Base-by-base conservation (phyloP, 1,139 yeast genomes). In the Sugiyamaella grinbergsii region DNA sequence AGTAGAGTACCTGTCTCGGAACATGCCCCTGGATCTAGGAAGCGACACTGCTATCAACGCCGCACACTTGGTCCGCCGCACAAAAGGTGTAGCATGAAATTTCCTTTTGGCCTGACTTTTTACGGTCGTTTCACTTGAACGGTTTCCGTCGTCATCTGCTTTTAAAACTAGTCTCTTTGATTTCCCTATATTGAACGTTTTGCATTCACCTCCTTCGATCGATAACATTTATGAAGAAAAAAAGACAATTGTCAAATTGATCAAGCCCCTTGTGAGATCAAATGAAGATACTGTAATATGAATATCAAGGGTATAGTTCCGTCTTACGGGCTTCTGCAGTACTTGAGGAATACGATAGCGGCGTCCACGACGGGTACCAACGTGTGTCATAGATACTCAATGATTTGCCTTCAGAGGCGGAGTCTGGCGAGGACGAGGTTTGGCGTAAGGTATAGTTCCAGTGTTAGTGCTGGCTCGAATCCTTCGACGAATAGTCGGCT, bases 241-340 rank as follows among this genome's bases (percentile, higher is more conserved):
- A 40, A 31, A 34, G 18, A 37, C 41, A 8, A 19, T 15, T 18
- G 48, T 1, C 26, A 15, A 38, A 20, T 45, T 19, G 26, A 37
- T 29, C 34, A n/a, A 38, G 13, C 4, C 15, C 19, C 10, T 31
- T 39, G 33, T 38, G 11, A 22, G 45, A 29, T 47, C 49, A 50
- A 24, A 42, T 47, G 42, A 36, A 32, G 20, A 33, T 19, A 33
- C 22, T 31, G 16, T 37, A 45, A 36, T 24, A 38, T 50, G 49
- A 43, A 43, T 28, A 40, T 38, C 38, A 36, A 36, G 19, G 32
- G 28, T 38, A 23, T 53, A 29, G 58, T 45, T 29, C 60, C 60
- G 43, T 57, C 60, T n/a, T 44, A 41, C n/a, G 54, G 58, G 37
- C 52, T 57, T 31, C 47, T 57, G 32, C 48, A 50, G 43, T 56